Conservation (phyloP, 2,329 filamentous ascomycete genomes). For the Thermothelomyces thermophilus region DNA sequence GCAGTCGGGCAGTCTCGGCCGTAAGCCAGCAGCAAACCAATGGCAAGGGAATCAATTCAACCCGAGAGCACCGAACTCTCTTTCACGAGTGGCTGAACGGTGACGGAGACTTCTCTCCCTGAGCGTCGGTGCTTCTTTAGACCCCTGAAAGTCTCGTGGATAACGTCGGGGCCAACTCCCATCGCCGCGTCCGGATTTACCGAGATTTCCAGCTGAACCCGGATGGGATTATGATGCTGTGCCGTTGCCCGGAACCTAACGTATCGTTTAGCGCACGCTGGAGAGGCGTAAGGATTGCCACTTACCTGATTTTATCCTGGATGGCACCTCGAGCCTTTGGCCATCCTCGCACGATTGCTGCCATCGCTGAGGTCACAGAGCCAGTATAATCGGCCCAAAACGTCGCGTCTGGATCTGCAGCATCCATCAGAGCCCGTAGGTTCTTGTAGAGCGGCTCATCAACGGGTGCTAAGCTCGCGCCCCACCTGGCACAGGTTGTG, state of each 20-base stretch:
- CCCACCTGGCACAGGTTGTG: constrained; percentile 68
- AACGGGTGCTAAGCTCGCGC: constrained; percentile 47
- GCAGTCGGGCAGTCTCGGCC: background rate
- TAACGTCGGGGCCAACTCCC: constrained; percentile 30
- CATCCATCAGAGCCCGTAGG: constrained; percentile 37
- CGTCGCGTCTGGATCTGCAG: constrained; percentile 32
- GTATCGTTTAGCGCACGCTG: background rate
- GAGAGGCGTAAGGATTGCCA: constrained; percentile 1
- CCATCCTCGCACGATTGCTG: constrained; percentile 36
- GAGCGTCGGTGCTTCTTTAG: constrained; percentile 31
- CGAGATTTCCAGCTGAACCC: constrained; percentile 33
- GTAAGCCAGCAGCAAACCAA: background rate
- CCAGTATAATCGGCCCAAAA: constrained; percentile 52
- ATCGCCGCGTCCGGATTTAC: constrained; percentile 28
- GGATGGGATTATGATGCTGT: constrained; percentile 31
- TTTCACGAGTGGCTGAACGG: constrained; percentile 8
- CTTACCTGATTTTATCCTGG: constrained; percentile 36
- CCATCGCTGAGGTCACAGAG: constrained; percentile 39
- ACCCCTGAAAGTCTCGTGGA: constrained; percentile 31
- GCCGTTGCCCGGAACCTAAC: constrained; percentile 22
- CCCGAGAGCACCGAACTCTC: background rate
- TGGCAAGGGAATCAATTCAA: background rate
- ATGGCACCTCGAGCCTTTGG: constrained; percentile 35
- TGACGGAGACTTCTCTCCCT: constrained; percentile 29
- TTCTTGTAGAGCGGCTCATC: constrained; percentile 40